Evolutionary conservation across 345 rosid genomes (phyloP).

Genomic region (Sisymbrium altissimum): DNA sequence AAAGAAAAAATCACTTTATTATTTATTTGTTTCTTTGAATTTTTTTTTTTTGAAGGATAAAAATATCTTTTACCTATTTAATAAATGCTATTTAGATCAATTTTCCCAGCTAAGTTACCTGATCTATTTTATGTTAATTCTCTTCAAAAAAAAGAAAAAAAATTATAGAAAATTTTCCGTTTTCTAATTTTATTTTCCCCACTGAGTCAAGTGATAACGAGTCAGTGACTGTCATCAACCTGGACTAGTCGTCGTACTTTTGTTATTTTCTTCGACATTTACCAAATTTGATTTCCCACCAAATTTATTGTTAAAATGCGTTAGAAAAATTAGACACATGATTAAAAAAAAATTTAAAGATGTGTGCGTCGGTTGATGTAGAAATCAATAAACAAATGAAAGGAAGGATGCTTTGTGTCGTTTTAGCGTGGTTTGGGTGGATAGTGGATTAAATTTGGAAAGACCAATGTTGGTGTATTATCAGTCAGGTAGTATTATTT

Average conservation of each 20-base stretch:
- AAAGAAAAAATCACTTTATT: too few relatives aligned
- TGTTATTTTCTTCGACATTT: neutral
- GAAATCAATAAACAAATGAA: neutral
- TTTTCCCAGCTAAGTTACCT: too few relatives aligned
- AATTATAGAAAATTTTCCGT: neutral
- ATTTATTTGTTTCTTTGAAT: too few relatives aligned
- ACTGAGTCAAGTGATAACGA: neutral
- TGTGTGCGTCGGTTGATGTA: slow-evolving; percentile 9
- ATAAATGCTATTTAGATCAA: too few relatives aligned
- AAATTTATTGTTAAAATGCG: neutral
- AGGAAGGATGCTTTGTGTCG: neutral
- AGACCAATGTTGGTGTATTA: neutral
- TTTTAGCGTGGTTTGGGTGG: neutral
- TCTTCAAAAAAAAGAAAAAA: too few relatives aligned
- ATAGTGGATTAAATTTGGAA: slow-evolving; percentile 3
- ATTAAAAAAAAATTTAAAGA: too few relatives aligned
- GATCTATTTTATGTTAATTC: too few relatives aligned
- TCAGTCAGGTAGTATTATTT: too few relatives aligned
- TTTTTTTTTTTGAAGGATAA: too few relatives aligned
- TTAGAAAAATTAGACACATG: too few relatives aligned
- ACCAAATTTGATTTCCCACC: neutral
- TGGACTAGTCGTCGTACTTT: neutral
- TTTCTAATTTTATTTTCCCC: neutral
- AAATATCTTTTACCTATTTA: too few relatives aligned
- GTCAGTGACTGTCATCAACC: slow-evolving; percentile 22